These are phyloP conservation scores for Alternaria ethzedia DNA, from an alignment of 2,329 filamentous ascomycete species.

Conservation along the genomic window DNA sequence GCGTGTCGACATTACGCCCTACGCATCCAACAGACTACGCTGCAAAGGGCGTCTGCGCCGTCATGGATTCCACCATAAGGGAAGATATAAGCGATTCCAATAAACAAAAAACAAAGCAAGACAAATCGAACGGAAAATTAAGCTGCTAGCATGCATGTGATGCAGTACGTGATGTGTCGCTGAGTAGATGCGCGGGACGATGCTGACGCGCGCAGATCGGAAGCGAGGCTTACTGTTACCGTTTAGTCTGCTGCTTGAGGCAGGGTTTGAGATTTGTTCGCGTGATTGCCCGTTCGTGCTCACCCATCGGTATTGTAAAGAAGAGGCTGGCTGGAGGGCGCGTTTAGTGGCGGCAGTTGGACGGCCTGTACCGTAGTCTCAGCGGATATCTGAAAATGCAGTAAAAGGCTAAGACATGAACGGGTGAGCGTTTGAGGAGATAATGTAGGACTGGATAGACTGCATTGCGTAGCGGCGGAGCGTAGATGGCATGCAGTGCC, in stretches of 20 bases:
- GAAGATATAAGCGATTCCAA: not conserved
- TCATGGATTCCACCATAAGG: not conserved
- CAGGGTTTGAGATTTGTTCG: not conserved
- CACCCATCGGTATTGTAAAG: not conserved
- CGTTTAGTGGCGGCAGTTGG: not conserved
- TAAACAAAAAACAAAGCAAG: not conserved
- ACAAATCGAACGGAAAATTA: not conserved
- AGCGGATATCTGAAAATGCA: not conserved
- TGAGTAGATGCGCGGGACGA: not conserved
- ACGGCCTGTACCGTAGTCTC: not conserved
- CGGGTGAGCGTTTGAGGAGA: not conserved
- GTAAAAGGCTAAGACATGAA: not conserved
- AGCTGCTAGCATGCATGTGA: not conserved
- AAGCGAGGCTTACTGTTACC: constrained; percentile 1
- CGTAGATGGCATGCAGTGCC: not conserved
- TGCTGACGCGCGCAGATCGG: constrained; percentile 2
- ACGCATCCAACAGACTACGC: not conserved
- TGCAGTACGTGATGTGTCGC: not conserved
- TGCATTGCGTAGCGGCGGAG: not conserved
- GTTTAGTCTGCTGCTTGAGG: not conserved
- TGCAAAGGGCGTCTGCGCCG: not conserved
- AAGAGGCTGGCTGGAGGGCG: not conserved
- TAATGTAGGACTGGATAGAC: not conserved
- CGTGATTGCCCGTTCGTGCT: not conserved
- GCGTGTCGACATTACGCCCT: not conserved